Evolutionary conservation across 306 rosid genomes (phyloP).

Genomic region (Macrotyloma uniflorum): DNA sequence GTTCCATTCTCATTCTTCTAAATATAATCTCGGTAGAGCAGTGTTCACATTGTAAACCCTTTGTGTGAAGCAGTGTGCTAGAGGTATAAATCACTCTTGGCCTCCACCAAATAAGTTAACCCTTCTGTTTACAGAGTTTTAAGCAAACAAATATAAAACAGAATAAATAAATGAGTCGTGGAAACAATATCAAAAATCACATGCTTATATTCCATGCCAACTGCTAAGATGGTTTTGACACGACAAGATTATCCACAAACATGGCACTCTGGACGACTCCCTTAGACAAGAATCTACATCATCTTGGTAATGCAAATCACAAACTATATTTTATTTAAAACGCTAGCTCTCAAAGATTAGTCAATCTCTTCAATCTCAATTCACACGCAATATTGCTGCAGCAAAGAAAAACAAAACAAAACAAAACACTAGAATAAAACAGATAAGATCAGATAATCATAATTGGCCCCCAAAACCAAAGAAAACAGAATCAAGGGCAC

Average conservation of each 20-base stretch:
- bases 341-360: neutral
- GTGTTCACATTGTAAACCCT: neutral
- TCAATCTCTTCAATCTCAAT: conserved; percentile 18
- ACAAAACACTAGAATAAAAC: neutral
- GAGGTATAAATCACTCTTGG: neutral
- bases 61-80: neutral
- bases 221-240: neutral
- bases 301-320: conserved; percentile 1
- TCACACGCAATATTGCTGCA: neutral
- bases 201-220: conserved; percentile 24
- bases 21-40: neutral
- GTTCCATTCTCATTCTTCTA: neutral
- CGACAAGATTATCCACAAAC: conserved; percentile 28
- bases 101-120: conserved; percentile 1
- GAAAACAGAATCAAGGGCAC: neutral
- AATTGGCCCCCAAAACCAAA: neutral
- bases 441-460: conserved; percentile 30
- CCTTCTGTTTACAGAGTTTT: neutral
- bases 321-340: neutral
- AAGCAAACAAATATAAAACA: neutral
- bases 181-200: conserved; percentile 28
- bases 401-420: conserved; percentile 23
- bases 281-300: conserved; percentile 21
- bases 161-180: neutral
- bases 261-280: neutral